A percentile compares a stretch with the other conserved stretches of the same genome.
These are phyloP conservation scores for Obelidium mucronatum DNA, from an alignment of 192 early-diverging fungal genomes.

Conservation along the genomic window DNA sequence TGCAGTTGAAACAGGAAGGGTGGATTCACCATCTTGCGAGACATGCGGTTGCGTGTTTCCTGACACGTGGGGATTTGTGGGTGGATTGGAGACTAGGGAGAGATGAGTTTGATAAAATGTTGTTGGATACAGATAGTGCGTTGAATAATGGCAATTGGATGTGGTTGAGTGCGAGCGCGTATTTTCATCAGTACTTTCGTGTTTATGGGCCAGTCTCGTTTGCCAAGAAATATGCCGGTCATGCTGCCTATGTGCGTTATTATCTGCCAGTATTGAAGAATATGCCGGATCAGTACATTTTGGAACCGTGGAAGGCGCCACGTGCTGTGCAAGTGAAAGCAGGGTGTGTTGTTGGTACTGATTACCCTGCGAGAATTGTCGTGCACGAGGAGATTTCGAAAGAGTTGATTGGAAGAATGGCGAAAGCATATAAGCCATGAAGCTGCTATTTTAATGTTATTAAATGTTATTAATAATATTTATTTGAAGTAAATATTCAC, in stretches of 20 bases:
- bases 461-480: too few species aligned
- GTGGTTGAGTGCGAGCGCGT: conserved; percentile 45
- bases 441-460: too few species aligned
- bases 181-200: conserved; percentile 37
- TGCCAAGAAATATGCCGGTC: conserved; percentile 34
- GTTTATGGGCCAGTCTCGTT: conserved; percentile 45
- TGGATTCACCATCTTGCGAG: conserved; percentile 50
- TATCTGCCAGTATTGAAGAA: conserved; percentile 35
- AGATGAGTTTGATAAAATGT: conserved; percentile 41
- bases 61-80: conserved; percentile 45
- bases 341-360: conserved; percentile 31
- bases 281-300: conserved; percentile 40
- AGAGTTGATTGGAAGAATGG: conserved; percentile 34
- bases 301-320: conserved; percentile 29
- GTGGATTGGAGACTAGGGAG: conserved; percentile 43
- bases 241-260: conserved; percentile 20
- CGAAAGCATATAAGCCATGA: conserved; percentile 16
- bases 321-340: conserved; percentile 22
- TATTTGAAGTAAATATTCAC: too few species aligned
- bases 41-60: conserved; percentile 43
- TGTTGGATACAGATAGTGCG: conserved; percentile 37
- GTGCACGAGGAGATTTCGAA: conserved; percentile 17
- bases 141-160: conserved; percentile 47
- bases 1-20: conserved; percentile 41
- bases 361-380: conserved; percentile 37